Percentiles rank a stretch among this genome's conserved stretches.
phyloP scores from a whole-genome alignment of 2,329 filamentous ascomycete species.

The Alternaria dauci region DNA sequence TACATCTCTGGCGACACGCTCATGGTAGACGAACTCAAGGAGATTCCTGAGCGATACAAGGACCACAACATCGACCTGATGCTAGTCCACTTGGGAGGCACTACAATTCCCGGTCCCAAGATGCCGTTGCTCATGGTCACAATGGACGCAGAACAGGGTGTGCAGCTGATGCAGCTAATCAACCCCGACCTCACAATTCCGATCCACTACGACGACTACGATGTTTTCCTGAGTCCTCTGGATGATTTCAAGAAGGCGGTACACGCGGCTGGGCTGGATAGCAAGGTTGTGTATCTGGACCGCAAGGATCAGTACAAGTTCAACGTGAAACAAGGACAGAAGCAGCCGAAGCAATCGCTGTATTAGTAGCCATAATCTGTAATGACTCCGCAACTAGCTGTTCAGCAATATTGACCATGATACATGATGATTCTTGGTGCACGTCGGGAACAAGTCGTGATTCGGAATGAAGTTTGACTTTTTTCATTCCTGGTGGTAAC shows the following conservation, averaged over 20 bases:
- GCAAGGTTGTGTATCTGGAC: conserved; percentile 68
- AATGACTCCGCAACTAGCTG: conserved; percentile 1
- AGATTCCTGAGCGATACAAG: conserved; percentile 65
- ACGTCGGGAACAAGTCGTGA: conserved; percentile 5
- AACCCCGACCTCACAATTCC: conserved; percentile 69
- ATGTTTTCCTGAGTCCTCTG: conserved; percentile 67
- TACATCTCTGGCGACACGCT: conserved; percentile 74
- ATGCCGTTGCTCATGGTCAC: conserved; percentile 72
- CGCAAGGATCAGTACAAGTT: conserved; percentile 66
- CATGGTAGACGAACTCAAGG: conserved; percentile 67
- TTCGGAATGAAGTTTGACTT: conserved; percentile 37
- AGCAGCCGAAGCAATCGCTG: conserved; percentile 14
- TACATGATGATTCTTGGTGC: conserved; percentile 1
- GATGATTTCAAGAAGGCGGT: conserved; percentile 68
- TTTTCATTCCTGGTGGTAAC: conserved; percentile 43
- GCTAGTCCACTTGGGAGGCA: conserved; percentile 72
- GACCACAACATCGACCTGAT: conserved; percentile 69
- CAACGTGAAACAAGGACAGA: conserved; percentile 50
- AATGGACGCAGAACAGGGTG: conserved; percentile 71
- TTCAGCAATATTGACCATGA: conserved; percentile 8
- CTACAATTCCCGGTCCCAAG: conserved; percentile 68
- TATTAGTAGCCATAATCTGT: conserved; percentile 11
- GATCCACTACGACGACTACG: conserved; percentile 56
- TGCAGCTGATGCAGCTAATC: conserved; percentile 67
- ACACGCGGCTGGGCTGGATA: conserved; percentile 58